Conservation (phyloP, 495 filamentous ascomycete species). For the Annulohypoxylon moriforme region DNA sequence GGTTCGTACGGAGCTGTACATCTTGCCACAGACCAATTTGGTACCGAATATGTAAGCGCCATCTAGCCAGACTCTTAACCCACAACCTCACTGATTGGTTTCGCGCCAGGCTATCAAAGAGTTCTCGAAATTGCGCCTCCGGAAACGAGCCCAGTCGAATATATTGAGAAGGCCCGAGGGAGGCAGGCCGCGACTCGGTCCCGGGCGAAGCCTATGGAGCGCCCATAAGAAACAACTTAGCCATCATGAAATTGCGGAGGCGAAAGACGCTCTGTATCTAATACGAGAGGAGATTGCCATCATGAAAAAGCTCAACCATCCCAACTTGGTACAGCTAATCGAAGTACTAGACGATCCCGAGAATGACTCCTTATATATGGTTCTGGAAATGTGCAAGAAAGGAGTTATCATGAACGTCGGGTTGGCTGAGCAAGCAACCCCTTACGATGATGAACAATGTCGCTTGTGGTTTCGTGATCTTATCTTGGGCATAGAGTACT, state of each 20-base stretch:
- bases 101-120: constrained; percentile 86
- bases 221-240: constrained; percentile 45
- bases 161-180: constrained; percentile 70
- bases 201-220: constrained; percentile 49
- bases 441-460: constrained; percentile 86
- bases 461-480: constrained; percentile 95
- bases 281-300: constrained; percentile 98
- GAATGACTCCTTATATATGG: constrained; percentile 97
- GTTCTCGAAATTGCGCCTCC: constrained; percentile 91
- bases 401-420: constrained; percentile 98
- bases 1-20: constrained; percentile 97
- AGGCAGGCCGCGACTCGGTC: constrained; percentile 48
- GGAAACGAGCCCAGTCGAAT: constrained; percentile 94
- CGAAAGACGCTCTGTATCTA: constrained; percentile 83
- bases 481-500: constrained; percentile 94
- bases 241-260: constrained; percentile 63
- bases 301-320: constrained; percentile 98
- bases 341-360: constrained; percentile 96
- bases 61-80: constrained; percentile 18
- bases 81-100: constrained; percentile 24
- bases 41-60: constrained; percentile 85
- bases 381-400: constrained; percentile 98
- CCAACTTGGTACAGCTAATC: constrained; percentile 89
- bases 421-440: constrained; percentile 81
- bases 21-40: constrained; percentile 88